Base-by-base conservation (phyloP, 2,329 filamentous ascomycete genomes). In the Furcasterigmium sp. region DNA sequence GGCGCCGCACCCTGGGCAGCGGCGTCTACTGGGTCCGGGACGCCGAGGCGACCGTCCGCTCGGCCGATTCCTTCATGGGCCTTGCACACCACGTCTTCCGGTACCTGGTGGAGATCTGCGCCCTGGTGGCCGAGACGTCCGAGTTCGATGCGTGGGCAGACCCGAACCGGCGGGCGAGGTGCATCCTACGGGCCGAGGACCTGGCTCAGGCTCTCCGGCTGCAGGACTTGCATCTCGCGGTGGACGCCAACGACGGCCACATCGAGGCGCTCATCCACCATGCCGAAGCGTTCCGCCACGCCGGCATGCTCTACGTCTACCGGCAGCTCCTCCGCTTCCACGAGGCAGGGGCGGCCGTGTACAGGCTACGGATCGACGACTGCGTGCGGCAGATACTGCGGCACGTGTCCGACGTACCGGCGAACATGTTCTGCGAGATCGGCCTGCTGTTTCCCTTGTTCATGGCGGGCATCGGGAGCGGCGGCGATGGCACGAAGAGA, bases 61-160 rank as follows among this genome's bases (percentile, higher is more conserved):
- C 37, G 11, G 21, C 37, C n/a, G 37, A 39, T 17, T 39, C 37
- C 21, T 39, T 39, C 37, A 39, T 39, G 37, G 37, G 37, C 21
- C 37, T 39, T 15, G 25, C 37, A 3, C 37, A 39, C 21, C 37
- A 39, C n/a, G 28, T 39, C 25, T 29, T 39, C n/a, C 10, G 17
- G 19, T 23, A 39, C 37, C 17, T 39, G 9, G 17, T 26, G 7
- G 23, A 26, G 9, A 39, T 39, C 10, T 39, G 37, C 21, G 11
- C 19, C n/a, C 28, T 39, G n/a, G 23, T 39, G 11, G 37, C 37
- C n/a, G 37, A 39, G n/a, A 39, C 37, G 28, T 2, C 21, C 13
- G 37, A 39, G 9, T 15, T 39, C 14, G 37, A 39, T 17, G 13
- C 14, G 14, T 39, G 21, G 19, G 25, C 23, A 15, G 9, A 15